Conservation (phyloP, 805 yeast species). For the Candida montana region DNA sequence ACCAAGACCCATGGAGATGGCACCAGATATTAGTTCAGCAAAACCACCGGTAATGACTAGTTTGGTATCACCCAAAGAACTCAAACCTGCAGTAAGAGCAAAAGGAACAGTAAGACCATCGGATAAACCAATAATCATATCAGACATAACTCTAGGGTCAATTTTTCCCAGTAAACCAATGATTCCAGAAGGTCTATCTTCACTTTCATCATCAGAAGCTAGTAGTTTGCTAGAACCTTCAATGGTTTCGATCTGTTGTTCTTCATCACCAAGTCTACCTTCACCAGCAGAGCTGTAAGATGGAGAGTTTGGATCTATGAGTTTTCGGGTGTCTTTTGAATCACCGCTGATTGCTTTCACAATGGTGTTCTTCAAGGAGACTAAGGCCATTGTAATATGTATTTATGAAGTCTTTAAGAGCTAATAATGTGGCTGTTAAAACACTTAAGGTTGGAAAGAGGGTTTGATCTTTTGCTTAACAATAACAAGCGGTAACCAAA, state of each 20-base stretch:
- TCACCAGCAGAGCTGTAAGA: conserved; percentile 13
- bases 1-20: conserved; percentile 96
- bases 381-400: conserved; percentile 19
- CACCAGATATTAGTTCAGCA: conserved; percentile 96
- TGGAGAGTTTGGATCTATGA: conserved; percentile 11
- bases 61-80: conserved; percentile 82
- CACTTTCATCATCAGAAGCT: conserved; percentile 7
- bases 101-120: conserved; percentile 99
- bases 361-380: conserved; percentile 23
- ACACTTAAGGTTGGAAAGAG: no score
- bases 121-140: conserved; percentile 85
- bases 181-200: conserved; percentile 9
- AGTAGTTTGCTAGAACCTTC: conserved; percentile 4
- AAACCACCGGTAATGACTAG: conserved; percentile 96
- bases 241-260: conserved; percentile 4
- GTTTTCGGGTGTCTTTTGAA: conserved; percentile 7
- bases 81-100: conserved; percentile 94
- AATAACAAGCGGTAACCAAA: no score
- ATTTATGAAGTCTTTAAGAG: no score
- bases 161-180: conserved; percentile 38
- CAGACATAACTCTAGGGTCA: conserved; percentile 92
- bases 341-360: conserved; percentile 12
- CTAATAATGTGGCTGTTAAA: no score
- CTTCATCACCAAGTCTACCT: conserved; percentile 11
- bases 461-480: no score